These are phyloP conservation scores for Scedosporium dehoogii DNA, from an alignment of 2,329 filamentous ascomycete genomes.

Conservation along the genomic window DNA sequence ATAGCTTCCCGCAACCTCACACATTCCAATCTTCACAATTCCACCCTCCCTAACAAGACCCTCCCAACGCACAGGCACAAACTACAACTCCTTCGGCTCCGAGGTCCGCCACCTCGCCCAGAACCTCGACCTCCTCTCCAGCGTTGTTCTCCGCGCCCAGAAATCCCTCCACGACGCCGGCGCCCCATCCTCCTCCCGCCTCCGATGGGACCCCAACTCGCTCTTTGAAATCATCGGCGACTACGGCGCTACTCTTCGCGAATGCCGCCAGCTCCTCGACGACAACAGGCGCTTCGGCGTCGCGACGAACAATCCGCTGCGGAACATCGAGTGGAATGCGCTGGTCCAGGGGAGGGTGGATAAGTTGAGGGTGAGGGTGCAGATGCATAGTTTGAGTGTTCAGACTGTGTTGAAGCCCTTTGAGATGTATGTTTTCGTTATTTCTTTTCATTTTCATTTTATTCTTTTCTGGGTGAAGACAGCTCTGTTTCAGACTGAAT, in stretches of 20 bases:
- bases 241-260: constrained; percentile 19
- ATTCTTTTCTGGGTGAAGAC: background rate
- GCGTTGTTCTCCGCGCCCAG: constrained; percentile 18
- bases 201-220: constrained; percentile 13
- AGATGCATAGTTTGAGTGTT: constrained; percentile 24
- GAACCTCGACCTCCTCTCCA: constrained; percentile 20
- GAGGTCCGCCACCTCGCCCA: constrained; percentile 20
- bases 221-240: constrained; percentile 20
- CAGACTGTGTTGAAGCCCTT: constrained; percentile 23
- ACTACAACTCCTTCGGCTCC: constrained; percentile 22
- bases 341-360: constrained; percentile 23
- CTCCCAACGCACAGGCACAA: constrained; percentile 11
- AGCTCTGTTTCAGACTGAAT: no score
- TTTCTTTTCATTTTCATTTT: background rate
- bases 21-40: no score
- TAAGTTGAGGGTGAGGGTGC: constrained; percentile 19
- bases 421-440: constrained; percentile 20
- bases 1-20: background rate
- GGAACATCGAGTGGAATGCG: constrained; percentile 26
- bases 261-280: constrained; percentile 19
- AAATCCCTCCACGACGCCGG: constrained; percentile 16
- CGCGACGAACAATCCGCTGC: constrained; percentile 15
- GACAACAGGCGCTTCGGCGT: constrained; percentile 19
- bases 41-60: background rate
- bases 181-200: background rate